Conservation (phyloP, 1,139 yeast species). For the Zygosaccharomyces sapae region DNA sequence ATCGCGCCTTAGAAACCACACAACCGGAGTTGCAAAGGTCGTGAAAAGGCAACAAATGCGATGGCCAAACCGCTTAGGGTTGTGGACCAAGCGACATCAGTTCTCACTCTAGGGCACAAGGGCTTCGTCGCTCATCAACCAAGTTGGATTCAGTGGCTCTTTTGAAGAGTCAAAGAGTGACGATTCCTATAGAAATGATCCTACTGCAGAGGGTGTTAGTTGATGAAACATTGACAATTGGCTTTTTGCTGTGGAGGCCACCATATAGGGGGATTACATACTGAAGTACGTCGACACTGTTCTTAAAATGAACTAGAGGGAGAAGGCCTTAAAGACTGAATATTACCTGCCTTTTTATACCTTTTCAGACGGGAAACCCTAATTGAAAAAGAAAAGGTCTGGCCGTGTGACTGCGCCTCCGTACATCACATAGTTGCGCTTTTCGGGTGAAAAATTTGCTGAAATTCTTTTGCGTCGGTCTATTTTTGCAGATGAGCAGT, state of each 20-base stretch:
- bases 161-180: constrained; percentile 99
- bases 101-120: constrained; percentile 92
- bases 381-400: constrained; percentile 2
- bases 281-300: constrained; percentile 68
- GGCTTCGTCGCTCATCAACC: constrained; percentile 97
- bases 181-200: constrained; percentile 99
- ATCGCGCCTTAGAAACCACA: constrained; percentile 73
- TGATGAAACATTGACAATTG: constrained; percentile 23
- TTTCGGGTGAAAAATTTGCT: background rate
- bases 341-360: constrained; percentile 7
- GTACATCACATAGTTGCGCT: constrained; percentile 1
- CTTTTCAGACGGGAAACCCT: constrained; percentile 10
- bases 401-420: background rate
- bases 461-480: constrained; percentile 5
- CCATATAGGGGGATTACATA: constrained; percentile 35
- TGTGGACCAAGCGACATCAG: constrained; percentile 70
- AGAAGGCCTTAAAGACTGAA: too few species aligned
- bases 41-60: constrained; percentile 48
- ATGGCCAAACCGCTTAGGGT: constrained; percentile 77
- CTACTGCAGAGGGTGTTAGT: constrained; percentile 57
- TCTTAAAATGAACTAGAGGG: too few species aligned
- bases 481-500: background rate
- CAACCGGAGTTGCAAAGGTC: constrained; percentile 28
- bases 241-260: background rate
- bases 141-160: constrained; percentile 99